Evolutionary conservation across 805 yeast genomes (phyloP).

Genomic region (Saccharomycopsis fodiens): DNA sequence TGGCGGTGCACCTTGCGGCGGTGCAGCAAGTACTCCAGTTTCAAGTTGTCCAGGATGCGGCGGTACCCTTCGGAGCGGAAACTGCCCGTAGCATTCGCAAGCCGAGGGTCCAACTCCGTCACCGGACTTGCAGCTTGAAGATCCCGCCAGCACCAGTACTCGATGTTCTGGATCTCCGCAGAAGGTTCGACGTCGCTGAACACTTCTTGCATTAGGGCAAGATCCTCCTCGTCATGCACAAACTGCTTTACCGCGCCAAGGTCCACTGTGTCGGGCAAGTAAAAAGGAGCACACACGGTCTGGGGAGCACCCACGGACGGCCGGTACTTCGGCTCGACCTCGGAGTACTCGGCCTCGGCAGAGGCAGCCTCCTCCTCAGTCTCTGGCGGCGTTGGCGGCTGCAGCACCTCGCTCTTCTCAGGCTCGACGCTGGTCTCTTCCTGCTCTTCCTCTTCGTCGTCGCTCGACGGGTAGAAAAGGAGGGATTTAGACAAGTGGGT

Average conservation of each 20-base stretch:
- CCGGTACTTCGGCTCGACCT: slow-evolving; percentile 32
- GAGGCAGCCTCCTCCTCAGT: background rate
- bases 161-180: slow-evolving; percentile 30
- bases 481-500: slow-evolving; percentile 4
- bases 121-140: slow-evolving; percentile 20
- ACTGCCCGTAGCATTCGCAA: slow-evolving; percentile 46
- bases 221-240: slow-evolving; percentile 72
- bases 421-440: slow-evolving; percentile 22
- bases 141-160: slow-evolving; percentile 65
- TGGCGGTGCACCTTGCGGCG: slow-evolving; percentile 53
- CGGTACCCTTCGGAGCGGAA: slow-evolving; percentile 67
- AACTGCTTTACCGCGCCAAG: slow-evolving; percentile 43
- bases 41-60: slow-evolving; percentile 65
- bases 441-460: slow-evolving; percentile 18
- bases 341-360: slow-evolving; percentile 24
- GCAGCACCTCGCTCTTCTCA: slow-evolving; percentile 19
- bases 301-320: slow-evolving; percentile 44
- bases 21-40: slow-evolving; percentile 75
- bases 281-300: slow-evolving; percentile 44
- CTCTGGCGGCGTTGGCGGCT: background rate
- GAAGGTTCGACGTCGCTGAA: slow-evolving; percentile 26
- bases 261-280: slow-evolving; percentile 27
- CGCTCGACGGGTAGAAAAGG: slow-evolving; percentile 6
- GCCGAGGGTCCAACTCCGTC: slow-evolving; percentile 11
- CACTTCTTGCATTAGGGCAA: slow-evolving; percentile 41